These are phyloP conservation scores for Suhomyces prunicola DNA, from an alignment of 805 yeast genomes.

Conservation along the genomic window DNA sequence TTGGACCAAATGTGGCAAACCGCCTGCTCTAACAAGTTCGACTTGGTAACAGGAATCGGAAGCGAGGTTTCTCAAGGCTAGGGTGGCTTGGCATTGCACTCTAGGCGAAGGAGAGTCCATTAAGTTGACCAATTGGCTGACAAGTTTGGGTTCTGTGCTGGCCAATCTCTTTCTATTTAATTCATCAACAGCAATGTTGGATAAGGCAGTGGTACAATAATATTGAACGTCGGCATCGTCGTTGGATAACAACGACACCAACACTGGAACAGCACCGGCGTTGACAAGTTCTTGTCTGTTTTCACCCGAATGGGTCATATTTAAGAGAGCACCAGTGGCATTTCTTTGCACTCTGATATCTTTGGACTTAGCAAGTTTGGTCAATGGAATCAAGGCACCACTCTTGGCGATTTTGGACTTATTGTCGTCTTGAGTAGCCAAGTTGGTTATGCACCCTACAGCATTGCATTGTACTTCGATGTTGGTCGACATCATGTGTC, in stretches of 20 bases:
- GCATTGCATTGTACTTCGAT: constrained; percentile 99
- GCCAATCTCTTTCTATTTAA: constrained; percentile 82
- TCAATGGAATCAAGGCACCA: constrained; percentile 92
- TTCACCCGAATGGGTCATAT: constrained; percentile 97
- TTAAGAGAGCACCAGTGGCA: constrained; percentile 95
- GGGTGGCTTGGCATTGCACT: constrained; percentile 97
- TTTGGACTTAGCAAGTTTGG: constrained; percentile 89
- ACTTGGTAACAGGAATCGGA: constrained; percentile 94
- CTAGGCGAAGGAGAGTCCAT: constrained; percentile 94
- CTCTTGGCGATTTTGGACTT: constrained; percentile 93
- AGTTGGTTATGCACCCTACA: constrained; percentile 96
- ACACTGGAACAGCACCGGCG: constrained; percentile 97
- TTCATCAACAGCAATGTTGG: constrained; percentile 97
- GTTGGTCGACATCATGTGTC: constrained; percentile 96
- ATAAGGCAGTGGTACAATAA: constrained; percentile 95
- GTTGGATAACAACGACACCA: constrained; percentile 80
- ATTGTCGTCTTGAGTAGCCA: constrained; percentile 97
- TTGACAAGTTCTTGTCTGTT: constrained; percentile 94
- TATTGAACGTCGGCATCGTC: constrained; percentile 96
- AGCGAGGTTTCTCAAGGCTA: constrained; percentile 93
- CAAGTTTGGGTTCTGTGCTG: constrained; percentile 89
- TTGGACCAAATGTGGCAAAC: constrained; percentile 89
- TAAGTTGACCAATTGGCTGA: constrained; percentile 77
- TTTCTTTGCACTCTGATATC: constrained; percentile 97
- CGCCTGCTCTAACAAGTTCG: constrained; percentile 94